Evolutionary conservation across 352 stramenopile genomes (phyloP).

Genomic region (Phytophthora cactorum): DNA sequence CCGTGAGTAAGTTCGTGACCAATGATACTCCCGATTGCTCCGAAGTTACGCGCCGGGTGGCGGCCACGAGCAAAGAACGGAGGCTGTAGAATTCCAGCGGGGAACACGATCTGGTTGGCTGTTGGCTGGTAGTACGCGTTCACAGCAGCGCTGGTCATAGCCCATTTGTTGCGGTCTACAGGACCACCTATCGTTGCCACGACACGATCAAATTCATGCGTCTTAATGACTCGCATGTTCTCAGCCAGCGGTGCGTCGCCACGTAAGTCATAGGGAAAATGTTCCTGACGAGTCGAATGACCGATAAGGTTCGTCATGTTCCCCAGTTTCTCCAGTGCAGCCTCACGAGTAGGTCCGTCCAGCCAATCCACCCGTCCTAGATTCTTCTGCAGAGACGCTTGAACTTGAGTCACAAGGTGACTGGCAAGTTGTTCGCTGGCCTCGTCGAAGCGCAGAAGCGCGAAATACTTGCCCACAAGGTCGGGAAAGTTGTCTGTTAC

Average conservation of each 20-base stretch:
- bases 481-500: conserved; percentile 59
- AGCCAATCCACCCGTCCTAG: conserved; percentile 91
- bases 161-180: conserved; percentile 80
- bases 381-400: conserved; percentile 75
- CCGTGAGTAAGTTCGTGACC: conserved; percentile 97
- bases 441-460: conserved; percentile 89
- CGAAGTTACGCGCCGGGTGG: conserved; percentile 93
- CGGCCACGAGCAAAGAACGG: conserved; percentile 91
- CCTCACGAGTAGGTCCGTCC: conserved; percentile 75
- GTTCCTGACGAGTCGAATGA: conserved; percentile 49
- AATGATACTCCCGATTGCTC: conserved; percentile 93
- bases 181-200: conserved; percentile 43
- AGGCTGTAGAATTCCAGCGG: conserved; percentile 94
- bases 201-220: conserved; percentile 52
- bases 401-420: conserved; percentile 87
- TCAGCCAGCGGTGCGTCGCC: conserved; percentile 41
- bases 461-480: conserved; percentile 92
- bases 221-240: conserved; percentile 58
- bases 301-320: conserved; percentile 80
- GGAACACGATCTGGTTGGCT: conserved; percentile 95
- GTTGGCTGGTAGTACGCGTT: conserved; percentile 90
- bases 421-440: conserved; percentile 80
- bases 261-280: conserved; percentile 65
- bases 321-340: conserved; percentile 89
- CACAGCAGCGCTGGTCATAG: conserved; percentile 93